phyloP scores from a whole-genome alignment of 2,329 filamentous ascomycete genomes.

The Hysterium pulicare region DNA sequence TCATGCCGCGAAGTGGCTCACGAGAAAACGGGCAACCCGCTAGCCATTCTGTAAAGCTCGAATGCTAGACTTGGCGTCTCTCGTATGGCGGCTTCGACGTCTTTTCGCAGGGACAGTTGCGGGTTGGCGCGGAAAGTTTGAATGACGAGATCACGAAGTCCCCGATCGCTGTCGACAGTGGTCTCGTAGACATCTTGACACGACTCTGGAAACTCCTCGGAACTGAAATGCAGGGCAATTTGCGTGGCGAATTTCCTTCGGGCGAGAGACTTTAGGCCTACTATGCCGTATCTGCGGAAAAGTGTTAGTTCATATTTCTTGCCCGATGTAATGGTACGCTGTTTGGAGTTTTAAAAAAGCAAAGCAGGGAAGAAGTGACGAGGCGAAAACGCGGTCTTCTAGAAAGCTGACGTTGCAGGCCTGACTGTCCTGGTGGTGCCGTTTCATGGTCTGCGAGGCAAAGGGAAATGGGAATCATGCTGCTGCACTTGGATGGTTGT shows the following conservation, averaged over 20 bases:
- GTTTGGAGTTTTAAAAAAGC: conserved; percentile 8
- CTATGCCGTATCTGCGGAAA: conserved; percentile 44
- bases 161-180: conserved; percentile 49
- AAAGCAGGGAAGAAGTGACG: conserved; percentile 2
- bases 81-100: conserved; percentile 44
- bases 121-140: conserved; percentile 48
- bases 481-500: conserved; percentile 8
- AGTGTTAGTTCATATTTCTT: conserved; percentile 26
- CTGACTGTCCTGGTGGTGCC: neutral
- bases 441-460: conserved; percentile 2
- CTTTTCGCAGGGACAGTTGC: conserved; percentile 43
- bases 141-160: conserved; percentile 46
- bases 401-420: neutral
- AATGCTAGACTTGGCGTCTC: conserved; percentile 47
- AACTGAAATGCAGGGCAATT: conserved; percentile 42
- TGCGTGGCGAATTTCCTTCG: conserved; percentile 46
- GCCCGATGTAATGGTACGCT: neutral
- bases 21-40: conserved; percentile 40
- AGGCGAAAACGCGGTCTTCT: no score
- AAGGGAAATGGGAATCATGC: neutral
- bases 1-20: no score
- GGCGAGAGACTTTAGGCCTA: conserved; percentile 45
- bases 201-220: conserved; percentile 45
- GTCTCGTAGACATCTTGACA: conserved; percentile 49
- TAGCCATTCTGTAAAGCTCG: conserved; percentile 48